A percentile compares a stretch with the other conserved stretches of the same genome.
phyloP scores from a whole-genome alignment of 2,329 filamentous ascomycete genomes.

The Trichoderma sp. region DNA sequence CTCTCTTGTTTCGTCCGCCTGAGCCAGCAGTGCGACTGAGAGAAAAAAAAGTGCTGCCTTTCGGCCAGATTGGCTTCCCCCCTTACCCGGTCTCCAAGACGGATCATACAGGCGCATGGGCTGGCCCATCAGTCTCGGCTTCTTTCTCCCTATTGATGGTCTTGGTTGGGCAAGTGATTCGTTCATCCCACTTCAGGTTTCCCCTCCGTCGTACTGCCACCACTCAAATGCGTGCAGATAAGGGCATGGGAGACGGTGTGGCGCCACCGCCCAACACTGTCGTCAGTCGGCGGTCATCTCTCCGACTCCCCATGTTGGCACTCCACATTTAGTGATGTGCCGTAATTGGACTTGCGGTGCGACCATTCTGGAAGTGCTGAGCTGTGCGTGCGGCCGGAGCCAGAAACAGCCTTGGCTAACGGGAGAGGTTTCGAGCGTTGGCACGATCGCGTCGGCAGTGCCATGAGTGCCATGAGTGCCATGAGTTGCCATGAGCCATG shows the following conservation, averaged over 20 bases:
- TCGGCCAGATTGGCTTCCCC: conserved; percentile 8
- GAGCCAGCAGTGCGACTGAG: conserved; percentile 1
- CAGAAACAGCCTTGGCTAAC: background rate
- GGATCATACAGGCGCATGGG: background rate
- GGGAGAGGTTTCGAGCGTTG: background rate
- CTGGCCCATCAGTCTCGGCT: background rate
- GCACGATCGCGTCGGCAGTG: conserved; percentile 11
- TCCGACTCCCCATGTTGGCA: background rate
- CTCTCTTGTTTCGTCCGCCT: conserved; percentile 19
- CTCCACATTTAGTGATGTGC: conserved; percentile 5
- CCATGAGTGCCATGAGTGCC: background rate
- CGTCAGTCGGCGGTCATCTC: conserved; percentile 12
- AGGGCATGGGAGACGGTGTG: conserved; percentile 3
- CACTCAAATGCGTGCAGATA: background rate
- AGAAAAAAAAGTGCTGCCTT: background rate
- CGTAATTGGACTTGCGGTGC: background rate
- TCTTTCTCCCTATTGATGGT: background rate
- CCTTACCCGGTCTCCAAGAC: background rate
- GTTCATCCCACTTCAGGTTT: conserved; percentile 3
- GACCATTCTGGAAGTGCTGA: background rate
- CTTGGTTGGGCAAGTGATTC: background rate
- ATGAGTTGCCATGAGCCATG: background rate
- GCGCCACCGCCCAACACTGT: conserved; percentile 2
- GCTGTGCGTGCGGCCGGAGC: background rate
- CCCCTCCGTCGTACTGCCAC: background rate